phyloP scores from a whole-genome alignment of 495 filamentous ascomycete species.

The Penicillium goetzii region DNA sequence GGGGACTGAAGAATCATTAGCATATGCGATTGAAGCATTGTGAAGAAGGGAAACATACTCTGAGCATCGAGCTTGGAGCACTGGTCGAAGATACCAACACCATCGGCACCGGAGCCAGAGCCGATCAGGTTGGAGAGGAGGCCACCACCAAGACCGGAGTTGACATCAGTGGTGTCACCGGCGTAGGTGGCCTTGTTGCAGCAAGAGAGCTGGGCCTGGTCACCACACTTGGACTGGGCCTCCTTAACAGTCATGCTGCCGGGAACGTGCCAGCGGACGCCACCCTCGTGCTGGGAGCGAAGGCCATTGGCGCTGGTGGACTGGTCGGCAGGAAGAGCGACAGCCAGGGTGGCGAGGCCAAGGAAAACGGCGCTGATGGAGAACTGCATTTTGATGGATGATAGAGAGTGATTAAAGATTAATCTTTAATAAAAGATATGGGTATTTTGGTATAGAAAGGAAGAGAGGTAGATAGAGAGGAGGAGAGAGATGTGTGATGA shows the following conservation, averaged over 20 bases:
- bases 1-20: conserved; percentile 19
- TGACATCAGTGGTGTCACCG: conserved; percentile 46
- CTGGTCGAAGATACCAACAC: conserved; percentile 41
- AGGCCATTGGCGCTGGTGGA: conserved; percentile 15
- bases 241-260: conserved; percentile 50
- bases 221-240: conserved; percentile 54
- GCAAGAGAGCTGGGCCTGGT: conserved; percentile 54
- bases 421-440: conserved; percentile 33
- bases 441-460: conserved; percentile 32
- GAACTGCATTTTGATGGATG: conserved; percentile 43
- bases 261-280: conserved; percentile 40
- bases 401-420: conserved; percentile 33
- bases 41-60: neutral
- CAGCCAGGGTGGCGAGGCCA: conserved; percentile 28
- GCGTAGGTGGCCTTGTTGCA: conserved; percentile 51
- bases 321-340: conserved; percentile 23
- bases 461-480: conserved; percentile 35
- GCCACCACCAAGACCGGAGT: conserved; percentile 33
- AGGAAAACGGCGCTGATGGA: conserved; percentile 26
- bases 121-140: conserved; percentile 38
- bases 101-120: conserved; percentile 40
- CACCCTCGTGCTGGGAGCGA: conserved; percentile 20
- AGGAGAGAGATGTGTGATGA: conserved; percentile 43
- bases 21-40: neutral
- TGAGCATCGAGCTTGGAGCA: conserved; percentile 45